Conservation (phyloP, 371 early-diverging fungal species). For the Actinomortierella wolfii region DNA sequence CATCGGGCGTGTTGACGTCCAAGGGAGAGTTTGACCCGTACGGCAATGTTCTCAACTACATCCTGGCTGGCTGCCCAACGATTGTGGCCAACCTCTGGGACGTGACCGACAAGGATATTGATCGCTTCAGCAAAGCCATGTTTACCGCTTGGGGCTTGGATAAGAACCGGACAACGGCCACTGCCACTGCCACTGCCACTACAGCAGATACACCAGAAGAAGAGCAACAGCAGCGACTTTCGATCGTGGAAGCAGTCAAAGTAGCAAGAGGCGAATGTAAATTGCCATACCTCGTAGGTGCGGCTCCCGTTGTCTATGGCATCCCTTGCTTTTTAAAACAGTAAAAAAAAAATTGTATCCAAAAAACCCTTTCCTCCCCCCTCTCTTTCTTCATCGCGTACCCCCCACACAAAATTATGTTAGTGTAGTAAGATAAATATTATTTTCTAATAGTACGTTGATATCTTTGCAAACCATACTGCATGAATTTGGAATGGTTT, state of each 20-base stretch:
- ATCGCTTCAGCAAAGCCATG: slow-evolving; percentile 77
- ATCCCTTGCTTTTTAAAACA: slow-evolving; percentile 63
- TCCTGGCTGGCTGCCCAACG: slow-evolving; percentile 85
- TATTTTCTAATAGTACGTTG: no score
- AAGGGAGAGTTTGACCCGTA: slow-evolving; percentile 88
- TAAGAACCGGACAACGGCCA: slow-evolving; percentile 10
- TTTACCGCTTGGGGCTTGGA: slow-evolving; percentile 77
- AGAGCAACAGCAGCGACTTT: slow-evolving; percentile 27
- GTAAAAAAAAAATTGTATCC: no score
- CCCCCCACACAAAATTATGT: no score
- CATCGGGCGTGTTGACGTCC: slow-evolving; percentile 75
- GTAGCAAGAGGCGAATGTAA: slow-evolving; percentile 75
- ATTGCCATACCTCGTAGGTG: slow-evolving; percentile 89
- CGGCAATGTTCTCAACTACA: slow-evolving; percentile 80
- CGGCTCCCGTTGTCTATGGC: slow-evolving; percentile 97
- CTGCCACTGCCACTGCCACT: slow-evolving; percentile 4
- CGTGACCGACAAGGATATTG: slow-evolving; percentile 98
- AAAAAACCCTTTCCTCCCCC: no score
- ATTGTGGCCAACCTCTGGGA: slow-evolving; percentile 98
- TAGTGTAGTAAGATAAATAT: no score
- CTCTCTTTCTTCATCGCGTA: no score
- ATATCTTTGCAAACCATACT: no score
- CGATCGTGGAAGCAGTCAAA: slow-evolving; percentile 78
- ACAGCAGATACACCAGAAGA: background rate
- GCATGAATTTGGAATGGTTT: no score